Conservation (phyloP, 805 yeast genomes). For the Teunomyces funiuensis region DNA sequence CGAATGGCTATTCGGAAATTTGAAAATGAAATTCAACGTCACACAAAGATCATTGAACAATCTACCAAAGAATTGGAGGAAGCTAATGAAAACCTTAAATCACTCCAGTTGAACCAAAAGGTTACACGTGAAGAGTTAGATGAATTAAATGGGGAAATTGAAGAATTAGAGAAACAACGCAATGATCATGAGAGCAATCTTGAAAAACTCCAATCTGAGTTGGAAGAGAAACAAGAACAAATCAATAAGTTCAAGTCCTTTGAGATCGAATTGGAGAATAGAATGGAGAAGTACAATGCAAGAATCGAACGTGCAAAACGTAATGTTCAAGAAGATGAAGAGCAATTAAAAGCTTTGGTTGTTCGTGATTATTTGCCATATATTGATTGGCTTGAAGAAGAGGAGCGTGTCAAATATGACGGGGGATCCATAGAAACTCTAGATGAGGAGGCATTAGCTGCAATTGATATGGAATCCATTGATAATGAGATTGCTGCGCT, state of each 20-base stretch:
- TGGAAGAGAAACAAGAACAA: constrained; percentile 41
- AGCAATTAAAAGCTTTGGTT: constrained; percentile 43
- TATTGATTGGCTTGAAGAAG: constrained; percentile 49
- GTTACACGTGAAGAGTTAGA: constrained; percentile 31
- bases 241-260: constrained; percentile 59
- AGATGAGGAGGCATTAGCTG: constrained; percentile 50
- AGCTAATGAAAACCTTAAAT: constrained; percentile 24
- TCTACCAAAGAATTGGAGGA: constrained; percentile 46
- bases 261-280: constrained; percentile 66
- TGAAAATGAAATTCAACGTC: constrained; percentile 61
- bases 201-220: constrained; percentile 29
- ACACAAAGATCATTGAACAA: constrained; percentile 45
- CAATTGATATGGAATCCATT: constrained; percentile 48
- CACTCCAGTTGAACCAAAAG: constrained; percentile 19
- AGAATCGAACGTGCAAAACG: constrained; percentile 37
- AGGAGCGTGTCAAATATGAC: constrained; percentile 35
- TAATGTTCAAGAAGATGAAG: constrained; percentile 37
- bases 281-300: constrained; percentile 55
- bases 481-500: constrained; percentile 52
- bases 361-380: constrained; percentile 55
- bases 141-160: constrained; percentile 27
- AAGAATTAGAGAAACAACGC: constrained; percentile 33
- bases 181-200: constrained; percentile 42
- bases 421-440: constrained; percentile 42
- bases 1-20: constrained; percentile 57